A percentile compares a stretch with the other conserved stretches of the same genome.
phyloP scores from a whole-genome alignment of 305 asterid genomes.

The Solanum aculeatissimum region DNA sequence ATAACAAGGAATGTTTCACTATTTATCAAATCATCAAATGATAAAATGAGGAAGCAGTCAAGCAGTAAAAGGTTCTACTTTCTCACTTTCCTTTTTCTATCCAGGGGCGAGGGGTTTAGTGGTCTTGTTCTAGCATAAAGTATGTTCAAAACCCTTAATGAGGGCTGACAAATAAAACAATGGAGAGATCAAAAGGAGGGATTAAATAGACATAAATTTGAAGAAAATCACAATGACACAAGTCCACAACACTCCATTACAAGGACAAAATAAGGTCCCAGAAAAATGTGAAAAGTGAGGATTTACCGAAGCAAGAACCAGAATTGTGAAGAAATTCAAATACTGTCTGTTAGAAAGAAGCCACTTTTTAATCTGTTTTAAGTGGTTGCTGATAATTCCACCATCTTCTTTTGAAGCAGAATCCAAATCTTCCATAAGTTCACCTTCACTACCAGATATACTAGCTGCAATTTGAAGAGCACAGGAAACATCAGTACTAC shows the following conservation, averaged over 20 bases:
- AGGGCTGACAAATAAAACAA: not conserved
- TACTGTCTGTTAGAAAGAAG: slow-evolving; percentile 16
- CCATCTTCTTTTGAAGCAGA: slow-evolving; percentile 6
- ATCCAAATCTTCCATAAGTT: slow-evolving; percentile 18
- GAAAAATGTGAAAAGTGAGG: not conserved
- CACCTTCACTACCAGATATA: slow-evolving; percentile 14
- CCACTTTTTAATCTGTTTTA: slow-evolving; percentile 19
- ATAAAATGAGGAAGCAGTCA: not conserved
- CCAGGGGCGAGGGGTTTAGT: not conserved
- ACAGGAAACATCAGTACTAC: not conserved
- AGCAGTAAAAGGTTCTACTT: not conserved
- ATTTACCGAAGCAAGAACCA: slow-evolving; percentile 30
- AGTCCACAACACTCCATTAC: not conserved
- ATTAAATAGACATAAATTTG: not conserved
- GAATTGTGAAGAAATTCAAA: slow-evolving; percentile 23
- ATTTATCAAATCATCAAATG: not conserved
- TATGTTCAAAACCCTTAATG: not conserved
- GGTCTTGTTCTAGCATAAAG: not conserved
- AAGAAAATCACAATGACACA: not conserved
- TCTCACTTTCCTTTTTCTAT: not conserved
- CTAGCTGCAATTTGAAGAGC: slow-evolving; percentile 9
- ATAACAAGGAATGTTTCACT: not conserved
- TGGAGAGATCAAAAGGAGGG: not conserved
- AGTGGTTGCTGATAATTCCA: slow-evolving; percentile 8
- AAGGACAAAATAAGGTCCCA: not conserved